Evolutionary conservation across 176 grass and related monocot species (phyloP).

Genomic region (Lolium perenne): DNA sequence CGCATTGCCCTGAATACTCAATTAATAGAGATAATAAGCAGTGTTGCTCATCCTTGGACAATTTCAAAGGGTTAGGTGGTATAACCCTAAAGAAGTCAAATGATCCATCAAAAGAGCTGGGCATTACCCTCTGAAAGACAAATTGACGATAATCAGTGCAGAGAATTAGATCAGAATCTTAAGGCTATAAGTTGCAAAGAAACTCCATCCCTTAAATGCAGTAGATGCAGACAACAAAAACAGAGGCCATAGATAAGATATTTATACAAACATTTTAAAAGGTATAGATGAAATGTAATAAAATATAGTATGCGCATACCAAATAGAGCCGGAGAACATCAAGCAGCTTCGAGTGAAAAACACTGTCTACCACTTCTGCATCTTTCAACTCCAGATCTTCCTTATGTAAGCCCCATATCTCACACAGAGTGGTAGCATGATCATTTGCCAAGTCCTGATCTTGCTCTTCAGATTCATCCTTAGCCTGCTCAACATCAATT

Average conservation of each 20-base stretch:
- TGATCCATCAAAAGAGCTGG: conserved; percentile 81
- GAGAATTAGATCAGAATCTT: conserved; percentile 26
- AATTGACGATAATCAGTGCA: conserved; percentile 6
- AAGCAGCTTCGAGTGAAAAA: conserved; percentile 89
- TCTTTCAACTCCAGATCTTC: conserved; percentile 43
- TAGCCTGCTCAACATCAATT: conserved; percentile 60
- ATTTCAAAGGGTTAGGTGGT: conserved; percentile 63
- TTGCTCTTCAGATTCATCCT: conserved; percentile 44
- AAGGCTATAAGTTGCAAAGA: conserved; percentile 39
- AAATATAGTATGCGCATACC: conserved; percentile 55
- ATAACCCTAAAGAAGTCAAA: conserved; percentile 90
- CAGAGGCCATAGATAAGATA: neutral
- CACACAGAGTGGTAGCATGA: conserved; percentile 43
- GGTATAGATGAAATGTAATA: conserved; percentile 29
- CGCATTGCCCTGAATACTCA: conserved; percentile 63
- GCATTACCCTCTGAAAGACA: conserved; percentile 62
- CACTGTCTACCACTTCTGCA: conserved; percentile 50
- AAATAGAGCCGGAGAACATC: conserved; percentile 80
- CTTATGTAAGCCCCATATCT: conserved; percentile 80
- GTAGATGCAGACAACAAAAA: conserved; percentile 38
- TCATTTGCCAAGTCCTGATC: conserved; percentile 43
- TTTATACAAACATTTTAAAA: conserved; percentile 32
- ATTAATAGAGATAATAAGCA: conserved; percentile 76
- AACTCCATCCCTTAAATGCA: neutral
- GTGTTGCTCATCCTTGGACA: conserved; percentile 70